These are phyloP conservation scores for Clavaria fumosa DNA, from an alignment of 768 basidiomycete genomes.

Conservation along the genomic window DNA sequence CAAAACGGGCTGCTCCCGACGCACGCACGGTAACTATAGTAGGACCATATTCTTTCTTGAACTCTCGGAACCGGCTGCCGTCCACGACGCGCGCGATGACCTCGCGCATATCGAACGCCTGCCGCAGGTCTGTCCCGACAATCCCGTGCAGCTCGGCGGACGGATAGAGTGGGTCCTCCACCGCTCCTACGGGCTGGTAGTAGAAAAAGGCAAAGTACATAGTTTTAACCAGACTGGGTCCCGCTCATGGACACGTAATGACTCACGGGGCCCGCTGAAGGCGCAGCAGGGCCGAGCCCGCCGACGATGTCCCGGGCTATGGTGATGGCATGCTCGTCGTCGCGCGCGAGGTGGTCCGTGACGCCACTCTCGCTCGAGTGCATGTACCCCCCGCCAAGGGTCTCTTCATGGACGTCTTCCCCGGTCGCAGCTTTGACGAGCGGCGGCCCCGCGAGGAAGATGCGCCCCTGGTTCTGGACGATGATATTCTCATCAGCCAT, in stretches of 20 bases:
- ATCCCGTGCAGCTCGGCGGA: constrained; percentile 78
- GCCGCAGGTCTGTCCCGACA: constrained; percentile 78
- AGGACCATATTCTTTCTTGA: constrained; percentile 89
- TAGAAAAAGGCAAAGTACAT: constrained; percentile 4
- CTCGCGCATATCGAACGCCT: constrained; percentile 88
- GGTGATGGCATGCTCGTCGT: constrained; percentile 74
- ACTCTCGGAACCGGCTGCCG: constrained; percentile 83
- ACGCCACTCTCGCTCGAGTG: constrained; percentile 86
- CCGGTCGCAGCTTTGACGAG: constrained; percentile 92
- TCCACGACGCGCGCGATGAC: constrained; percentile 87
- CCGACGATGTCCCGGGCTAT: constrained; percentile 65
- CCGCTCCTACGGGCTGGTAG: constrained; percentile 36
- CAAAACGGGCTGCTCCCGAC: too few species aligned
- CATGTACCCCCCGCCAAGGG: constrained; percentile 82
- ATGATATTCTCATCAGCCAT: constrained; percentile 95
- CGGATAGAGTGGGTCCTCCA: constrained; percentile 68
- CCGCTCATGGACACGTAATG: background rate
- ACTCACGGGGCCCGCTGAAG: constrained; percentile 34
- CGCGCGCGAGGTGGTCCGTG: constrained; percentile 72
- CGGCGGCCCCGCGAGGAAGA: constrained; percentile 90
- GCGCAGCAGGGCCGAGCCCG: constrained; percentile 57
- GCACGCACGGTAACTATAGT: constrained; percentile 77
- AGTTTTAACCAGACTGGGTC: too few species aligned
- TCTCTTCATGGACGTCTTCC: constrained; percentile 85
- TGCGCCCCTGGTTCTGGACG: constrained; percentile 79